Percentiles rank a stretch among this genome's conserved stretches.
phyloP scores from a whole-genome alignment of 1,284 basidiomycete species.

The Cutaneotrichosporon sp. region DNA sequence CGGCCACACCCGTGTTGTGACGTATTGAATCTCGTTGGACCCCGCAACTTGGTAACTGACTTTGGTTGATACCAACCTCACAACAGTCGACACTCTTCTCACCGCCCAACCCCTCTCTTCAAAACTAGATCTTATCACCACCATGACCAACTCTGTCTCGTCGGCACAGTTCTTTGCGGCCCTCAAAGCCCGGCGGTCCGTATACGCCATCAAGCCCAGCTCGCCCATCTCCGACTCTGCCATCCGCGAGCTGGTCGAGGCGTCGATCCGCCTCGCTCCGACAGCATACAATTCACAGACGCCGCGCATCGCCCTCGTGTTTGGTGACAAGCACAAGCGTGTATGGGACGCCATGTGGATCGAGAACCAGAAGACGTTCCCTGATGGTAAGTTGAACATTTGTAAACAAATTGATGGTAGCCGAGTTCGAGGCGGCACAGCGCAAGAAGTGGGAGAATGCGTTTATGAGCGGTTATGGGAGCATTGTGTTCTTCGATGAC shows the following conservation, averaged over 20 bases:
- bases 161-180: slow-evolving; percentile 2
- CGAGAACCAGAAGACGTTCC: slow-evolving; percentile 9
- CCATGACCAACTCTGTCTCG: neutral
- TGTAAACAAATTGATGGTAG: neutral
- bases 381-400: neutral
- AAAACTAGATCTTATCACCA: neutral
- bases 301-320: slow-evolving; percentile 52
- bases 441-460: slow-evolving; percentile 23
- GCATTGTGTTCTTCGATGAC: slow-evolving; percentile 56
- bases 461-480: slow-evolving; percentile 53
- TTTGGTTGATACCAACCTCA: neutral
- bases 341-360: slow-evolving; percentile 52
- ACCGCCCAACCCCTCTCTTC: neutral
- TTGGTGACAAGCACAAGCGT: slow-evolving; percentile 51
- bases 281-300: slow-evolving; percentile 55
- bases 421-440: slow-evolving; percentile 8
- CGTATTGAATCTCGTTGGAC: too few relatives aligned
- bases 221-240: slow-evolving; percentile 49
- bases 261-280: slow-evolving; percentile 53
- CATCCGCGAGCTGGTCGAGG: slow-evolving; percentile 52
- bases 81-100: neutral
- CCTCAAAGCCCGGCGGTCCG: slow-evolving; percentile 47
- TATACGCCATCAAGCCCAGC: slow-evolving; percentile 52
- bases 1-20: too few relatives aligned
- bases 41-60: too few relatives aligned